Evolutionary conservation across 139 green algal species (phyloP), one percentile per base, ranked within the genome.

Genomic region (Edaphochlamys debaryana): DNA sequence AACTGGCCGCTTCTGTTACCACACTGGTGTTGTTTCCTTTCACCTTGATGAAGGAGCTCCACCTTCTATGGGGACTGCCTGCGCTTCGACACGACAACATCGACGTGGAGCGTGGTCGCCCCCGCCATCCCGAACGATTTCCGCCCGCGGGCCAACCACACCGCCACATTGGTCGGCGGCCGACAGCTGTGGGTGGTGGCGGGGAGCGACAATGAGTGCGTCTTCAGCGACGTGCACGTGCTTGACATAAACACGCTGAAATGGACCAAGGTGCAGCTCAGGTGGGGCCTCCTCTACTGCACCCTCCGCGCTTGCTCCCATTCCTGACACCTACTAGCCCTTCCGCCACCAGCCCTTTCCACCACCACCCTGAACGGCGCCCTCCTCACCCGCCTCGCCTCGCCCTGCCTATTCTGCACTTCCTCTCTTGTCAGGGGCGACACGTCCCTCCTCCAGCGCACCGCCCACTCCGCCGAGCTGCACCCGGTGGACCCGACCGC

Each of bases 101-200:
- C 40, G 60, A 62, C 41, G 8, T 81, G 75, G 75, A 36, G 30
- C 5, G 23, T 72, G 17, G 30, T 81, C 2, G 63, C 19, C 41
- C 17, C 60, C 20, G 1, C 60, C 32, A 81, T 81, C n/a, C 75
- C 75, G 15, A 81, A 81, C 60, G 58, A 56, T 38, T 81, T 81
- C 62, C 60, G 60, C 5, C 38, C 75, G 40, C 60, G 75, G 7
- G 75, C 75, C 41, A 81, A 81, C 75, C 75, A 81, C 75, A 71
- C 75, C 3, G 75, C 75, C 3, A 71, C 60, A 32, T 60, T 81
- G 41, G 60, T 81, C 3, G 41, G 60, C 58, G 75, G 60, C 3
- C 40, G 60, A 0, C 40, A 81, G 32, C 42, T 81, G 19, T 81
- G 75, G 75, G n/a, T 81, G 20, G 41, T 81, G 27, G 62, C 40